Evolutionary conservation across 2,329 filamentous ascomycete species (phyloP), one percentile per base, ranked within the genome.

Genomic region (Thielaviopsis ethacetica): DNA sequence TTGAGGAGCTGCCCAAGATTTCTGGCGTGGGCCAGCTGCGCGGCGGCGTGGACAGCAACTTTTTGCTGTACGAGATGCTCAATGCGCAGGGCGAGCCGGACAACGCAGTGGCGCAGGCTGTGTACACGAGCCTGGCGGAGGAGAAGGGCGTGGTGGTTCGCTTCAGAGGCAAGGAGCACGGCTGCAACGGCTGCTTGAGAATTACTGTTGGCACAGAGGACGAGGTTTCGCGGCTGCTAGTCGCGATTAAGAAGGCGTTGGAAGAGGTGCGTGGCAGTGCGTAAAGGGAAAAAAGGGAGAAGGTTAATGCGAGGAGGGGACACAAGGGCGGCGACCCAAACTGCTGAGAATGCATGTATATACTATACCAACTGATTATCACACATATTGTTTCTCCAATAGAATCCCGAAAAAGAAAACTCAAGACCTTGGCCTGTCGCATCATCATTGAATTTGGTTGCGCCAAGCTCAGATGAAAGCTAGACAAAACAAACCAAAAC

Each of bases 181-280:
- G 91, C 4, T 98, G 93, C 68, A 71, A 84, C 50, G 93, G 91
- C 0, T 96, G 91, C 67, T 72, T 98, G 69, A 81, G 93, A 59
- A 88, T 97, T 64, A 98, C 93, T 0, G 82, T 98, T 13, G 93
- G 93, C 17, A 97, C 91, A 0, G 87, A 94, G 69, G 73, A 81
- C 1, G 93, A 98, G 71, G 88, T 94, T 9, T 84, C 84, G 26
- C 78, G 84, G 61, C 88, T 97, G 67, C 68, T 98, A 65, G 72
- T 74, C 21, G 84, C 91, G 65, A 71, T 96, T 22, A 74, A 73
- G 64, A 71, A 68, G 59, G 72, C 72, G 1, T 65, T 82, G 59
- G 70, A 65, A 1, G 75, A 80, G 64, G 72, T 80, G 55, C 56
- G 61, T 22, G 60, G 62, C 13, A 57, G 41, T 53, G 27, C 53